Base-by-base conservation (phyloP, 257 asterid species). In the Marsdenia floribunda region DNA sequence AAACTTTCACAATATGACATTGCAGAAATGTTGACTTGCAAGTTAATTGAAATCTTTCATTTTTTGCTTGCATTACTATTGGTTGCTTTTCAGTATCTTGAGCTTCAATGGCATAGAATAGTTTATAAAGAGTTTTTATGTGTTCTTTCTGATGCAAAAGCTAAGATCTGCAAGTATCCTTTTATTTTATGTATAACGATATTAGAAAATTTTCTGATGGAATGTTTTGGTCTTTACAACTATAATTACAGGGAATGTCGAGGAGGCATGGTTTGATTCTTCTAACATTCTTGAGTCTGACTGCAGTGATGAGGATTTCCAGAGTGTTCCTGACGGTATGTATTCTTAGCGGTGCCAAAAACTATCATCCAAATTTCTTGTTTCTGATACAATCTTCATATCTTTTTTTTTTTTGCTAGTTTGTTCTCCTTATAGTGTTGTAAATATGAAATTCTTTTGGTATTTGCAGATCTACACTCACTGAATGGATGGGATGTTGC, bases 221-320 rank as follows among this genome's bases (percentile, higher is more conserved):
- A 74, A 53, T 38, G 21, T 54, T 71, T 55, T 63, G 24, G 26
- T 59, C 59, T 65, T 40, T 65, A 19, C 67, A 29, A 10, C 38
- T 57, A 21, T 38, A 68, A 37, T 74, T 65, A 65, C 86, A 92
- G 99, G 96, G 70, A 86, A 85, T 63, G 79, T 59, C 29, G 98
- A 95, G 71, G 99, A 92, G 87, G 87, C 96, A 11, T 95, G 99
- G 98, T 92, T 81, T 26, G 98, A 95, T 80, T 86, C 98, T 76
- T 86, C 91, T 72, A 85, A 86, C 64, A 77, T 81, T 54, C 91
- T 95, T 33, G 98, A 95, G 65, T 89, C 94, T 1, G 99, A 95
- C 60, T 88, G 91, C 82, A 92, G 98, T 33, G 97, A 92, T 38
- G 99, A 95, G 57, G 99, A 95, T 80, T 95, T 86, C 80, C 96